Evolutionary conservation across 2,329 filamentous ascomycete species (phyloP).

Genomic region (Cercospora brassicicola): DNA sequence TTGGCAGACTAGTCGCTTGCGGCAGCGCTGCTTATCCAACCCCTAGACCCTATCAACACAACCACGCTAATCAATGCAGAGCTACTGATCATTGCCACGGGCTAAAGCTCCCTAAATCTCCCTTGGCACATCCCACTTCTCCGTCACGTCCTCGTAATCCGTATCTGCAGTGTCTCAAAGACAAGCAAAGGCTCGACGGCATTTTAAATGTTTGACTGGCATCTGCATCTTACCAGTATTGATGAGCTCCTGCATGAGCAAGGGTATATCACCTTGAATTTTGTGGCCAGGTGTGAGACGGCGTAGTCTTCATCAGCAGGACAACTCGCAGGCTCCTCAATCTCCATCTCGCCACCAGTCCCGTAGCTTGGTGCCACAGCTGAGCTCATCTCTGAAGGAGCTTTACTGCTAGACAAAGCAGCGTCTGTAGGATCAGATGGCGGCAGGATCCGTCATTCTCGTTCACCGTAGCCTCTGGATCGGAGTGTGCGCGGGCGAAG

Average conservation of each 20-base stretch:
- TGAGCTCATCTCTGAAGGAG: neutral
- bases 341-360: neutral
- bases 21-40: neutral
- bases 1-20: neutral
- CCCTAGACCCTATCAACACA: neutral
- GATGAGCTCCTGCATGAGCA: neutral
- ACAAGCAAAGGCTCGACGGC: neutral
- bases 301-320: neutral
- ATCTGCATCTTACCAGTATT: neutral
- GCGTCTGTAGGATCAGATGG: neutral
- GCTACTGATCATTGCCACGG: neutral
- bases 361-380: neutral
- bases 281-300: neutral
- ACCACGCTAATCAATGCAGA: neutral
- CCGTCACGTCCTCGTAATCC: neutral
- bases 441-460: neutral
- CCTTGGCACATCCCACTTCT: neutral
- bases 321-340: neutral
- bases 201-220: neutral
- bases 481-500: neutral
- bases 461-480: neutral
- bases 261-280: neutral
- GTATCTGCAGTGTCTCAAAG: neutral
- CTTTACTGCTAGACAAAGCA: neutral
- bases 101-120: neutral